Conservation (phyloP, 1,139 yeast genomes). For the Candida glucosophila region DNA sequence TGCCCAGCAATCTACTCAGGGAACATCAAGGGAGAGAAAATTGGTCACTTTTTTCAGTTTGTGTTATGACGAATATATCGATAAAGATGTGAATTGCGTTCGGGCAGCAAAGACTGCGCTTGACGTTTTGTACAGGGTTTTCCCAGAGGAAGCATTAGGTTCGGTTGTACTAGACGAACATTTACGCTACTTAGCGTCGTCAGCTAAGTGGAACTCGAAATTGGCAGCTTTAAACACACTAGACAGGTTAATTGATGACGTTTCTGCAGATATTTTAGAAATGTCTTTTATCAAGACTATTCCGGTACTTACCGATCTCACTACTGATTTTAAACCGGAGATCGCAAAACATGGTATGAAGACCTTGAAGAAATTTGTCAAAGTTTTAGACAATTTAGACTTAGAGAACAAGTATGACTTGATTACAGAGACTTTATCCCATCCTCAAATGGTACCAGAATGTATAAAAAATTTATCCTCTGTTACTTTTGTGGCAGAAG, state of each 20-base stretch:
- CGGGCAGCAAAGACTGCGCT: constrained; percentile 71
- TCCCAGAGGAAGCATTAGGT: constrained; percentile 75
- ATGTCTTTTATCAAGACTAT: constrained; percentile 68
- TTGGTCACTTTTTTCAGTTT: constrained; percentile 48
- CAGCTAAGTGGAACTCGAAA: constrained; percentile 94
- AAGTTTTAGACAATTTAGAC: constrained; percentile 86
- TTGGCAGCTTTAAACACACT: constrained; percentile 66
- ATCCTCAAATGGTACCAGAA: constrained; percentile 80
- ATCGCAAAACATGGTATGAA: constrained; percentile 77
- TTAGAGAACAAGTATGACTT: constrained; percentile 78
- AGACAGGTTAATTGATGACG: constrained; percentile 68
- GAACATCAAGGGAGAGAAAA: constrained; percentile 69
- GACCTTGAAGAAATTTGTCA: constrained; percentile 63
- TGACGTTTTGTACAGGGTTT: constrained; percentile 59
- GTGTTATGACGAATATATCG: constrained; percentile 63
- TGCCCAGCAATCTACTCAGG: constrained; percentile 57
- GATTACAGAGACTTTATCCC: constrained; percentile 81
- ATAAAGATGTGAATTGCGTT: constrained; percentile 79
- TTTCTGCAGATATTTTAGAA: constrained; percentile 82
- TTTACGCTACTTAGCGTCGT: constrained; percentile 56
- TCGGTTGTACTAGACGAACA: constrained; percentile 57
- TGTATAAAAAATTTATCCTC: constrained; percentile 86
- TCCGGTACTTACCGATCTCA: constrained; percentile 79
- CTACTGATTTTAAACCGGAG: constrained; percentile 96
- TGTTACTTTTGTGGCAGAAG: constrained; percentile 97